Conservation (phyloP, 2,329 filamentous ascomycete species). For the Hymenoscyphus occultus region DNA sequence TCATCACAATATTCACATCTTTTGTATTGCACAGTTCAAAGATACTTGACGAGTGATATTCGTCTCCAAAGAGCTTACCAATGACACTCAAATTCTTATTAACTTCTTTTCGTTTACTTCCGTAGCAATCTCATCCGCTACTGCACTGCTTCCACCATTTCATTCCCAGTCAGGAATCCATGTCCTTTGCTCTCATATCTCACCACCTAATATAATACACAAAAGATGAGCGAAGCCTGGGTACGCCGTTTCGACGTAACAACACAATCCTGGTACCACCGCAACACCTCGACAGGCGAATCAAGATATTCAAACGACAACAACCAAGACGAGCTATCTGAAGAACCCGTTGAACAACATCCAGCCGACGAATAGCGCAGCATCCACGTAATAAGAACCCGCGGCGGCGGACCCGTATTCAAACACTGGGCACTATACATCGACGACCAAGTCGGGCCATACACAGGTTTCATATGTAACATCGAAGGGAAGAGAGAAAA, state of each 20-base stretch:
- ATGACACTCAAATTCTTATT: too few relatives aligned
- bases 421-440: slow-evolving; percentile 2
- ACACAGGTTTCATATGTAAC: neutral
- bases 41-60: too few relatives aligned
- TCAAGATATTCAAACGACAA: neutral
- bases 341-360: neutral
- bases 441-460: neutral
- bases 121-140: too few relatives aligned
- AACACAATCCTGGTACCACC: neutral
- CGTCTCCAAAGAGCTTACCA: too few relatives aligned
- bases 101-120: too few relatives aligned
- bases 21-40: too few relatives aligned
- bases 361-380: neutral
- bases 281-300: neutral
- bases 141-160: too few relatives aligned
- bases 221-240: neutral
- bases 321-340: too few relatives aligned
- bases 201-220: neutral
- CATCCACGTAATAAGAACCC: neutral
- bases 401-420: neutral
- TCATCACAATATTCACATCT: too few relatives aligned
- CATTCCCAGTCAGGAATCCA: too few relatives aligned
- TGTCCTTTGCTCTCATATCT: too few relatives aligned
- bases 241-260: neutral
- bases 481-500: neutral